phyloP scores from a whole-genome alignment of 148 eudicot species.

The Vaccinium corymbosum region DNA sequence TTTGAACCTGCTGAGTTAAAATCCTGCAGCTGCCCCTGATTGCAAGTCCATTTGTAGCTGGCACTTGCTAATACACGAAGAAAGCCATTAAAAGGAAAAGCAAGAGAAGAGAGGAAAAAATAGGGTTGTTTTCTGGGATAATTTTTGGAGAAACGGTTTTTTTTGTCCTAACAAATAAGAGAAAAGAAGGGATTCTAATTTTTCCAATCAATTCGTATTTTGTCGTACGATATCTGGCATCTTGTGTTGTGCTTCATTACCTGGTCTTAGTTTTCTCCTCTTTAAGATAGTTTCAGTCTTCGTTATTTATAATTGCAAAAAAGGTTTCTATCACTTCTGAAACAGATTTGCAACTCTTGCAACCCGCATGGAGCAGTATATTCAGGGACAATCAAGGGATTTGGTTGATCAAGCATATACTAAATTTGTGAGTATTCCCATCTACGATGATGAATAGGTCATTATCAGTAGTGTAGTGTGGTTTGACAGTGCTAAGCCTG shows the following conservation, averaged over 20 bases:
- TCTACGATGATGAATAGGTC: not conserved
- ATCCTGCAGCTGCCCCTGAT: too few relatives aligned
- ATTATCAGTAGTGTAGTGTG: not conserved
- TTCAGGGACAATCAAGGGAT: slow-evolving; percentile 97
- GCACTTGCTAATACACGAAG: not conserved
- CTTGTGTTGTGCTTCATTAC: not conserved
- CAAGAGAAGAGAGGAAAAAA: not conserved
- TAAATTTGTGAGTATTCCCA: slow-evolving; percentile 67
- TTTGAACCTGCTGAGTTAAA: too few relatives aligned
- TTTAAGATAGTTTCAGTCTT: not conserved
- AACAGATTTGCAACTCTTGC: slow-evolving; percentile 90
- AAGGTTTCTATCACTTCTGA: slow-evolving; percentile 15
- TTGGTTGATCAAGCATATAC: slow-evolving; percentile 95
- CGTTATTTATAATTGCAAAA: not conserved
- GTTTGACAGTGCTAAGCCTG: not conserved
- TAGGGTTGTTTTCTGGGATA: not conserved
- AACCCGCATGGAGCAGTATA: slow-evolving; percentile 98
- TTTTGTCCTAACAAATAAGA: not conserved
- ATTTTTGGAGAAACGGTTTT: not conserved
- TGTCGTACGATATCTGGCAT: not conserved
- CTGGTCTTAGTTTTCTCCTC: not conserved
- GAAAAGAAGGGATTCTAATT: not conserved
- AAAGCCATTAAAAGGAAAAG: not conserved
- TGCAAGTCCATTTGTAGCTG: not conserved
- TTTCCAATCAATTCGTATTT: not conserved